These are phyloP conservation scores for Solanum aculeatissimum DNA, from an alignment of 305 asterid species.

Conservation along the genomic window DNA sequence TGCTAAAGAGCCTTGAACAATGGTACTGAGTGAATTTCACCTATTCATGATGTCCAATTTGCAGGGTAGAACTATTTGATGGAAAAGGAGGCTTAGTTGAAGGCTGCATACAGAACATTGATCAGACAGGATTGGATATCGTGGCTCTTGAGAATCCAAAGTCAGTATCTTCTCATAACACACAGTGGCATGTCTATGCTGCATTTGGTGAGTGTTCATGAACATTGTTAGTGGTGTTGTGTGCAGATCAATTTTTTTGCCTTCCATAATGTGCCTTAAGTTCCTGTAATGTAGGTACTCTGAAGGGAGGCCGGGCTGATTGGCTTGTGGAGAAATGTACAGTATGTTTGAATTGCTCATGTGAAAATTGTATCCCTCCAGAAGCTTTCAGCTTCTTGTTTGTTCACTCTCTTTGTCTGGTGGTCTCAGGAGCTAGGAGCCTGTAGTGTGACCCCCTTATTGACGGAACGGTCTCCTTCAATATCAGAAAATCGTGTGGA, in stretches of 20 bases:
- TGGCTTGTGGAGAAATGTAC: conserved; percentile 99
- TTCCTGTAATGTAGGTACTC: conserved; percentile 39
- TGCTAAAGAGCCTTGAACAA: not conserved
- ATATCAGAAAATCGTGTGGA: conserved; percentile 68
- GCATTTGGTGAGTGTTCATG: conserved; percentile 59
- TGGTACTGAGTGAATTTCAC: not conserved
- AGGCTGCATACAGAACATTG: conserved; percentile 66
- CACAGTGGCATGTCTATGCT: conserved; percentile 84
- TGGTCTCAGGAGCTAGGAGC: conserved; percentile 84
- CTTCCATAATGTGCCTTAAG: not conserved
- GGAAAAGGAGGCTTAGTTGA: conserved; percentile 85
- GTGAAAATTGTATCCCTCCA: not conserved
- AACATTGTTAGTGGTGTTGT: not conserved
- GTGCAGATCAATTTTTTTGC: not conserved
- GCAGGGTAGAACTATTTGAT: conserved; percentile 86
- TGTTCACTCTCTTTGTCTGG: not conserved
- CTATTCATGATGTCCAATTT: conserved; percentile 12
- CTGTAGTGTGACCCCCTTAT: conserved; percentile 68
- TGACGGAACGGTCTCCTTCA: conserved; percentile 61
- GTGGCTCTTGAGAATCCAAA: conserved; percentile 57
- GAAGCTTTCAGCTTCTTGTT: not conserved
- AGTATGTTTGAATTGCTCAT: conserved; percentile 32
- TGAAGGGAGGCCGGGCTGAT: conserved; percentile 94
- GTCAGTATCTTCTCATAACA: conserved; percentile 31
- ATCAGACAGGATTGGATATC: conserved; percentile 57